These are phyloP conservation scores for Pestalotiopsis sp. DNA, from an alignment of 2,329 filamentous ascomycete species.

Conservation along the genomic window DNA sequence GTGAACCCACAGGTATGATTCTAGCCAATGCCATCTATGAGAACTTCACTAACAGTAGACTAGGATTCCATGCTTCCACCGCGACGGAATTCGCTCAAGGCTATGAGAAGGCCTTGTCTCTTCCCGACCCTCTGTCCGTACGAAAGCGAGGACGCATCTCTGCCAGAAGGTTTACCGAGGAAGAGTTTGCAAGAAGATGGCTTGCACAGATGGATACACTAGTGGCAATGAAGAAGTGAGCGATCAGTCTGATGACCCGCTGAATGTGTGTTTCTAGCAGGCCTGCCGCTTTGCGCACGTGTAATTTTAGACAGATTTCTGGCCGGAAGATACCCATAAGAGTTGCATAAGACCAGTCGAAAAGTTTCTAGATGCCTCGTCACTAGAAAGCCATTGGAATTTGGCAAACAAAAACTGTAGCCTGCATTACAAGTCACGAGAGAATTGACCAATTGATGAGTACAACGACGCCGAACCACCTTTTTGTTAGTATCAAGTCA, in stretches of 20 bases:
- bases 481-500: too few relatives aligned
- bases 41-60: background rate
- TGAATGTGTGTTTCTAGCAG: background rate
- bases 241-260: background rate
- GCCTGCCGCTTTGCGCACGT: background rate
- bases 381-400: background rate
- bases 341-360: background rate
- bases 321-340: background rate
- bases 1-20: conserved; percentile 71
- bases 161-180: conserved; percentile 84
- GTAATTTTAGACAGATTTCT: background rate
- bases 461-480: too few relatives aligned
- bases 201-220: conserved; percentile 73
- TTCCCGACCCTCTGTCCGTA: conserved; percentile 75
- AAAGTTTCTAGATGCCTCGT: background rate
- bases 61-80: conserved; percentile 85
- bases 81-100: conserved; percentile 77
- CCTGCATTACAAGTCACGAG: too few relatives aligned
- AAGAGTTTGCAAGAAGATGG: conserved; percentile 83
- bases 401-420: background rate
- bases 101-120: conserved; percentile 75
- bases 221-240: conserved; percentile 47
- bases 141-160: conserved; percentile 76
- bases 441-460: too few relatives aligned
- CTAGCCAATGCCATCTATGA: conserved; percentile 11